These are phyloP conservation scores for Millerago galiae DNA, from an alignment of 805 yeast genomes.

Conservation along the genomic window DNA sequence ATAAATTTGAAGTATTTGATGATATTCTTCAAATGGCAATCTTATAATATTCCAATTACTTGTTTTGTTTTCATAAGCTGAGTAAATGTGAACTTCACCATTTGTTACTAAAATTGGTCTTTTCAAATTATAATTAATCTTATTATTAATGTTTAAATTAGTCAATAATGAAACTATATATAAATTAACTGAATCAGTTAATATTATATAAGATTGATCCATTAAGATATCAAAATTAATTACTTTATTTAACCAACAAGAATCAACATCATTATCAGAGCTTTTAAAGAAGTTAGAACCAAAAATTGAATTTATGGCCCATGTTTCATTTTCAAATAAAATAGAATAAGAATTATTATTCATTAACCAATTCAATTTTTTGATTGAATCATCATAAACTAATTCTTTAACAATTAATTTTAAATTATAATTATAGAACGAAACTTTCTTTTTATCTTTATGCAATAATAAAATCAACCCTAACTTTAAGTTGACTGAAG, in stretches of 20 bases:
- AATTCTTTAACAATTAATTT: slow-evolving; percentile 5
- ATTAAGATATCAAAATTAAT: neutral
- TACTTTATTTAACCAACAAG: slow-evolving; percentile 5
- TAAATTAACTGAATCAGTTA: slow-evolving; percentile 2
- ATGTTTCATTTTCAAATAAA: slow-evolving; percentile 14
- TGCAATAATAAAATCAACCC: slow-evolving; percentile 5
- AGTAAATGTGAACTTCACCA: slow-evolving; percentile 20
- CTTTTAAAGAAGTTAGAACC: slow-evolving; percentile 21
- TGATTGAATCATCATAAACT: neutral
- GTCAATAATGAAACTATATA: slow-evolving; percentile 4
- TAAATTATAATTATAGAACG: neutral
- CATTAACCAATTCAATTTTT: slow-evolving; percentile 11
- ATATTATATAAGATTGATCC: slow-evolving; percentile 6
- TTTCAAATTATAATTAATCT: slow-evolving; percentile 21
- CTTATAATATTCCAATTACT: slow-evolving; percentile 19
- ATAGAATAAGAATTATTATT: slow-evolving; percentile 13
- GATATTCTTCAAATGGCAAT: slow-evolving; percentile 18
- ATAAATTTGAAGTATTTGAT: slow-evolving; percentile 15
- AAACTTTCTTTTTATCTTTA: neutral
- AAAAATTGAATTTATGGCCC: slow-evolving; percentile 24
- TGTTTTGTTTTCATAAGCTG: slow-evolving; percentile 17
- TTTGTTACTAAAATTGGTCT: slow-evolving; percentile 20
- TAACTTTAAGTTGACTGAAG: slow-evolving; percentile 8
- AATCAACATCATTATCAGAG: slow-evolving; percentile 1
- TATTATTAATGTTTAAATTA: neutral